Evolutionary conservation across 169 alveolate species (phyloP).

Genomic region (Plasmodium gallinaceum): DNA sequence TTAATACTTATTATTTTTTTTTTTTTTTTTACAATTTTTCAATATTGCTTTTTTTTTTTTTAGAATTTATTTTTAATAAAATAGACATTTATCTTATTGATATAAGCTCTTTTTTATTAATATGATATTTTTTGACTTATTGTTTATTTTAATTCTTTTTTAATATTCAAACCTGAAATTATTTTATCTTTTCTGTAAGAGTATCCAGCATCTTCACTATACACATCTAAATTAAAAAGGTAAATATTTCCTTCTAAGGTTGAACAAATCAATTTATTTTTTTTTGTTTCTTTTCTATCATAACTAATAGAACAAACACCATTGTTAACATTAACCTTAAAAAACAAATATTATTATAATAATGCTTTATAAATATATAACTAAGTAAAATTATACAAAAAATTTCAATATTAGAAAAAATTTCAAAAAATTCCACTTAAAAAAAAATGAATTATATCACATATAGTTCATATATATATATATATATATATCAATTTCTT

Average conservation of each 20-base stretch:
- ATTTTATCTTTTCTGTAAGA: conserved; percentile 86
- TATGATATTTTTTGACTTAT: not conserved
- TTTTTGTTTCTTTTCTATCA: conserved; percentile 91
- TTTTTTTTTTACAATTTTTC: not conserved
- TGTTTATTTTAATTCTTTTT: not conserved
- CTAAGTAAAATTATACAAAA: not conserved
- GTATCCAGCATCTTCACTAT: conserved; percentile 89
- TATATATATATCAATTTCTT: conserved; percentile 56
- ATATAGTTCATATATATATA: not conserved
- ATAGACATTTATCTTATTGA: too few species aligned
- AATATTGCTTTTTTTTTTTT: not conserved
- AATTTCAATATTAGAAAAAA: not conserved
- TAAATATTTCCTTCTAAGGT: conserved; percentile 91
- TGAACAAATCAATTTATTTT: conserved; percentile 91
- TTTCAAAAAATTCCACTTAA: too few species aligned
- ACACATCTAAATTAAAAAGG: conserved; percentile 90
- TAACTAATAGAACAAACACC: conserved; percentile 92
- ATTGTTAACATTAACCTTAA: conserved; percentile 89
- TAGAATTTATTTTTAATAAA: too few species aligned
- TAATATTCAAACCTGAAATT: conserved; percentile 26
- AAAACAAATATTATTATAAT: not conserved
- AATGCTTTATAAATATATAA: not conserved
- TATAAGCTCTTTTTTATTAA: too few species aligned
- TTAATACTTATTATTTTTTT: not conserved
- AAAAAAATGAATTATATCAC: not conserved